phyloP scores from a whole-genome alignment of 208 protist species.

The Entamoeba dispar region DNA sequence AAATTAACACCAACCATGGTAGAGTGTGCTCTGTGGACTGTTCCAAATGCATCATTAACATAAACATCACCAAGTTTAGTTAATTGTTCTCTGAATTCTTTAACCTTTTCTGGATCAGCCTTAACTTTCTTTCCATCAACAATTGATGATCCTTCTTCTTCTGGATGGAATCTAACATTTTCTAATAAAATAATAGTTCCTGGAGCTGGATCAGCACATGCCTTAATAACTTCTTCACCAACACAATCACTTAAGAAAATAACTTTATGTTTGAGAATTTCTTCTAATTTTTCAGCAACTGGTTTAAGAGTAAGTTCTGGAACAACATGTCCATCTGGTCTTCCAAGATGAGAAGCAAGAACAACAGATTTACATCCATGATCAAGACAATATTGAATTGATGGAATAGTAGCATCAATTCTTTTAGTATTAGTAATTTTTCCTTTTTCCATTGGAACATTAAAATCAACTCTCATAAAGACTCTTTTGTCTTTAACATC shows the following conservation, averaged over 20 bases:
- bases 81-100: conserved; percentile 50
- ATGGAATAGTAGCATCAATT: conserved; percentile 72
- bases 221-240: conserved; percentile 51
- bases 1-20: conserved; percentile 52
- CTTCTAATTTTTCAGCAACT: conserved; percentile 59
- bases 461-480: conserved; percentile 79
- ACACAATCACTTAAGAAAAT: conserved; percentile 56
- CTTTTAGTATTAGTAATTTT: conserved; percentile 66
- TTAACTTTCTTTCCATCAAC: conserved; percentile 44
- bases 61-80: conserved; percentile 80
- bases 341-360: conserved; percentile 62
- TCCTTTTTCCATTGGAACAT: conserved; percentile 60
- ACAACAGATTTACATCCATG: conserved; percentile 42
- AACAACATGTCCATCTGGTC: conserved; percentile 57
- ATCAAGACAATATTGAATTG: conserved; percentile 71
- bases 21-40: conserved; percentile 81
- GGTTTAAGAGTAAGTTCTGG: conserved; percentile 56
- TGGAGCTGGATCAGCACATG: conserved; percentile 1
- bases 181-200: conserved; percentile 83
- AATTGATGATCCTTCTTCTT: conserved; percentile 69
- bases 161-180: conserved; percentile 91
- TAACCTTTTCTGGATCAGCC: conserved; percentile 33
- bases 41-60: conserved; percentile 93
- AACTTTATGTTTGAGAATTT: conserved; percentile 55
- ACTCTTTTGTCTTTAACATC: conserved; percentile 64